Base-by-base conservation (phyloP, 371 early-diverging fungal species). In the Batkoa obscura region DNA sequence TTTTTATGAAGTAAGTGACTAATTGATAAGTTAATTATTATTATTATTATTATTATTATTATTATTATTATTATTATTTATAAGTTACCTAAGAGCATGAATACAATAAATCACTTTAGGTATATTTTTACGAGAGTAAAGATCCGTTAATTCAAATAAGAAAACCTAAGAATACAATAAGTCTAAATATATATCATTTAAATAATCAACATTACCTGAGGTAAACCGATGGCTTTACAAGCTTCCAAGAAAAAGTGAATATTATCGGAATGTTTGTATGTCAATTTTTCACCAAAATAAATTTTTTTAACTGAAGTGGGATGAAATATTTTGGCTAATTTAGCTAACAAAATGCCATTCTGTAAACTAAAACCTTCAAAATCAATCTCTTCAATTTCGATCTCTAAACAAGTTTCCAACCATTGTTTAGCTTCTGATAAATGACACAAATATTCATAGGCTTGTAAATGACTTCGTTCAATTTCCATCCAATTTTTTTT, bases 71-170 rank as follows among this genome's bases (percentile, higher is more conserved):
- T 5, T 10, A 45, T 37, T 35, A 50, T 17, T 17, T 15, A 57
- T n/a, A n/a, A 35, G 12, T 56, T 75, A 86, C 80, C 86, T 94
- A 39, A 99, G 79, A 1, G 99, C 99, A 66, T 99, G 99, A 52
- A 99, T 85, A 71, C 99, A 98, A 69, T 98, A 99, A 60, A 99
- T 94, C 3, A 99, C 99, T 65, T 92, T 93, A 17, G 99, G 99
- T 65, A 99, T 88, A 69, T 99, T 99, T 69, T 98, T 99, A 70
- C 89, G 86, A 57, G 98, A 98, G 69, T 99, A 99, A 8, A 98
- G 71, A 70, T 99, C 99, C 0, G 95, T 90, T 59, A 93, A 69
- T 67, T 98, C 99, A 73, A 99, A 99, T 65, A 88, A 82, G 73
- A 98, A 99, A 59, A 88, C 81, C 68, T 73, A 58, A 2, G n/a